phyloP scores from a whole-genome alignment of 352 stramenopile genomes.

The Globisporangium lucens region DNA sequence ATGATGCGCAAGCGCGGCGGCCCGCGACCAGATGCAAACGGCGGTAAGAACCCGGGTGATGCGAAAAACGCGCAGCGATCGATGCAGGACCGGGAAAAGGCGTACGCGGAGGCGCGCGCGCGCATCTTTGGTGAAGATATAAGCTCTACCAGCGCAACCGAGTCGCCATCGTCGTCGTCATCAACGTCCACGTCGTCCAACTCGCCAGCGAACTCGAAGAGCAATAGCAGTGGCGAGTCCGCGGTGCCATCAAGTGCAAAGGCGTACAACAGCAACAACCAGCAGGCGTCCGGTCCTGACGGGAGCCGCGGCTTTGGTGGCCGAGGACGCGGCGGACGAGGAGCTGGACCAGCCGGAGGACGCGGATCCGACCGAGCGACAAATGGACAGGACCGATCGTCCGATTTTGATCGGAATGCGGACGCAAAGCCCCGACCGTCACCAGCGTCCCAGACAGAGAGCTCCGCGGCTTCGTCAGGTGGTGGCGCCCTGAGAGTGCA shows the following conservation, averaged over 20 bases:
- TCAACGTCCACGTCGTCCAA: conserved; percentile 20
- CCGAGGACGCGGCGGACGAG: conserved; percentile 5
- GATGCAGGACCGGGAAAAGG: conserved; percentile 91
- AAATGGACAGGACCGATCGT: background rate
- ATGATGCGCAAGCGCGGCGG: conserved; percentile 87
- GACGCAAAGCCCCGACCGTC: background rate
- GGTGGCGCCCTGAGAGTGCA: conserved; percentile 2
- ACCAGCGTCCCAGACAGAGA: background rate
- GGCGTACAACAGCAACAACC: conserved; percentile 18
- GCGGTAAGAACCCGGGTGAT: conserved; percentile 26
- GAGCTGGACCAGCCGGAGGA: background rate
- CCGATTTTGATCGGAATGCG: background rate
- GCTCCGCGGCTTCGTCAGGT: background rate
- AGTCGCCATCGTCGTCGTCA: conserved; percentile 24
- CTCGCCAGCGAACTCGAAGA: conserved; percentile 4
- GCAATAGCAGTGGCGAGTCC: background rate
- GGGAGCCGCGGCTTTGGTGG: conserved; percentile 45
- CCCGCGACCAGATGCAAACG: conserved; percentile 31
- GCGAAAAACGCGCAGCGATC: conserved; percentile 53
- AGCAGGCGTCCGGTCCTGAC: conserved; percentile 55
- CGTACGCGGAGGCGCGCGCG: conserved; percentile 93
- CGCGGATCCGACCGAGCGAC: background rate
- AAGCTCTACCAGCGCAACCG: conserved; percentile 18
- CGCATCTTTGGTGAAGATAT: conserved; percentile 90
- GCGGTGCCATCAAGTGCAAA: conserved; percentile 12